phyloP scores from a whole-genome alignment of 306 rosid species.

The Dalbergia cochinchinensis region DNA sequence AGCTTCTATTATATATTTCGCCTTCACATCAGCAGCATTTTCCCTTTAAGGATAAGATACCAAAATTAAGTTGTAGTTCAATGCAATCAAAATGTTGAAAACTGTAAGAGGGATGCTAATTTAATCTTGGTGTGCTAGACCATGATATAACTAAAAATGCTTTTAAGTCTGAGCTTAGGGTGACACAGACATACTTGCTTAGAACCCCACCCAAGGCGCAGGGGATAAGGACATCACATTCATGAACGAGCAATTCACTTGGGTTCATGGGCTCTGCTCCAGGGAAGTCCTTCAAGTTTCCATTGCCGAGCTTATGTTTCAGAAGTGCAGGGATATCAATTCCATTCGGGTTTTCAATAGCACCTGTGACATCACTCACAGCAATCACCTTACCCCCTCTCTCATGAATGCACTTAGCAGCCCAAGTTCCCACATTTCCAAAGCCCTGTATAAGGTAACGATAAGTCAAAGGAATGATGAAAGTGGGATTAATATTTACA shows the following conservation, averaged over 20 bases:
- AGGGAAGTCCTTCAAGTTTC: conserved; percentile 56
- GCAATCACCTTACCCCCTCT: conserved; percentile 78
- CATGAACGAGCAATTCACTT: conserved; percentile 67
- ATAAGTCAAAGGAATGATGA: conserved; percentile 21
- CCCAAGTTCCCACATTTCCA: conserved; percentile 84
- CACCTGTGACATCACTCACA: conserved; percentile 80
- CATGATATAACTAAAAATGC: conserved; percentile 13
- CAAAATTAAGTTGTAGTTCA: background rate
- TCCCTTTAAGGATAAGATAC: conserved; percentile 48
- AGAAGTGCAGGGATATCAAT: conserved; percentile 67
- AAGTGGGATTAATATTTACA: conserved; percentile 9
- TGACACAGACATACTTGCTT: conserved; percentile 57
- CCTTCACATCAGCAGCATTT: conserved; percentile 67
- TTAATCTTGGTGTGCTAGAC: conserved; percentile 11
- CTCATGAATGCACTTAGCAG: conserved; percentile 66
- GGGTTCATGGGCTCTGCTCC: conserved; percentile 70
- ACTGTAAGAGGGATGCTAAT: conserved; percentile 5
- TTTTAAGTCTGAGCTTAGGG: background rate
- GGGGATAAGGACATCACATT: conserved; percentile 80
- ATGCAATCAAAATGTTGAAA: conserved; percentile 30
- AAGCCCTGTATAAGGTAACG: conserved; percentile 58
- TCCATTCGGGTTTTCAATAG: conserved; percentile 67
- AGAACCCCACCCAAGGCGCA: conserved; percentile 80
- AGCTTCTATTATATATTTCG: conserved; percentile 69
- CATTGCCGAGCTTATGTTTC: conserved; percentile 52